These are phyloP conservation scores for Kurtzmaniella cleridarum DNA, from an alignment of 805 yeast genomes.

Conservation along the genomic window DNA sequence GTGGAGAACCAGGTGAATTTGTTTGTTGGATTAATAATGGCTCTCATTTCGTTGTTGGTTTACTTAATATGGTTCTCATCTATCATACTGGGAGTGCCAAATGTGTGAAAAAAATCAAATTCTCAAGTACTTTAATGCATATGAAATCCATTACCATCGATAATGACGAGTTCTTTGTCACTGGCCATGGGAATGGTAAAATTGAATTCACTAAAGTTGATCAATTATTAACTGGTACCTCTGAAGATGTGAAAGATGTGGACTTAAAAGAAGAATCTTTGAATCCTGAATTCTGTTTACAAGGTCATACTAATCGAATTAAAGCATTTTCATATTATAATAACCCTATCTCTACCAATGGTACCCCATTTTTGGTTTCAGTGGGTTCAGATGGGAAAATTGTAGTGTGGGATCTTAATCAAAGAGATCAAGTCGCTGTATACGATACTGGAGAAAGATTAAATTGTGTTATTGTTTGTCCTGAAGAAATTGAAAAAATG, in stretches of 20 bases:
- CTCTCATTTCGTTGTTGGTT: constrained; percentile 70
- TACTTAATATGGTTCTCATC: constrained; percentile 56
- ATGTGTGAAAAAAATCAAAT: constrained; percentile 46
- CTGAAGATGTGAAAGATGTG: constrained; percentile 8
- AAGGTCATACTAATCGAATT: constrained; percentile 82
- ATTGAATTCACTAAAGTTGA: constrained; percentile 51
- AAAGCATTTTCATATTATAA: constrained; percentile 63
- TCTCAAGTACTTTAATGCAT: constrained; percentile 61
- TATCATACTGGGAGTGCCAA: constrained; percentile 62
- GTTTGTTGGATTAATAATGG: constrained; percentile 69
- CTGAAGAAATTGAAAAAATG: constrained; percentile 72
- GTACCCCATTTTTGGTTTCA: constrained; percentile 54
- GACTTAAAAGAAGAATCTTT: constrained; percentile 19
- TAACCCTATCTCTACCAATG: constrained; percentile 28
- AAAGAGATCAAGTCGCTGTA: constrained; percentile 79
- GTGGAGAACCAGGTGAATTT: constrained; percentile 58
- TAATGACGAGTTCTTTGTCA: constrained; percentile 51
- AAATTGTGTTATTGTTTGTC: constrained; percentile 74
- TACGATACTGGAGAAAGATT: constrained; percentile 88
- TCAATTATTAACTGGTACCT: constrained; percentile 13
- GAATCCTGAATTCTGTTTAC: constrained; percentile 52
- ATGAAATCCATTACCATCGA: constrained; percentile 46
- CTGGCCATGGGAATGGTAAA: constrained; percentile 69
- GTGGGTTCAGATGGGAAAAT: constrained; percentile 92
- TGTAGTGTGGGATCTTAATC: constrained; percentile 73